Percentiles rank a stretch among this genome's conserved stretches.
phyloP scores from a whole-genome alignment of 2,329 filamentous ascomycete genomes.

The Fonsecaea multimorphosa region DNA sequence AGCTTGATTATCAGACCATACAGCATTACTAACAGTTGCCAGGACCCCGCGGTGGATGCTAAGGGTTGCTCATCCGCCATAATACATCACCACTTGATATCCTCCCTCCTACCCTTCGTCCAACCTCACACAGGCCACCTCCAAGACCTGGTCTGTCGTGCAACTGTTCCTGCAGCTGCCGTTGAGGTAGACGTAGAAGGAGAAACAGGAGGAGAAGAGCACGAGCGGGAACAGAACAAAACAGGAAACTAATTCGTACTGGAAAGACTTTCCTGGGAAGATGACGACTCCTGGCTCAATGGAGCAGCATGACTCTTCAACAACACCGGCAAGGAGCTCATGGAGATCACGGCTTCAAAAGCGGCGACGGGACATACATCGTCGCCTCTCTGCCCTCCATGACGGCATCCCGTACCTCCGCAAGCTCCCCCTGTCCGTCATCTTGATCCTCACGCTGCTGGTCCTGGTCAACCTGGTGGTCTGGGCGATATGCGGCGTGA shows the following conservation, averaged over 20 bases:
- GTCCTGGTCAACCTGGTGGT: slow-evolving; percentile 61
- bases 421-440: slow-evolving; percentile 61
- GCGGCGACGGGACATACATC: slow-evolving; percentile 3
- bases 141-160: neutral
- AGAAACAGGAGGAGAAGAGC: neutral
- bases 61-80: neutral
- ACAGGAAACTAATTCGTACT: too few species aligned
- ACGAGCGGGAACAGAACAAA: neutral
- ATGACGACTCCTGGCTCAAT: slow-evolving; percentile 8
- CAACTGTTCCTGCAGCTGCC: neutral
- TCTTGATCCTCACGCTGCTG: slow-evolving; percentile 63
- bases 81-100: neutral
- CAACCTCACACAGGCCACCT: neutral
- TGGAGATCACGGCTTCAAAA: slow-evolving; percentile 15
- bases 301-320: neutral
- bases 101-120: neutral
- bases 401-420: slow-evolving; percentile 60
- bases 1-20: too few species aligned
- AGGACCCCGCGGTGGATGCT: neutral
- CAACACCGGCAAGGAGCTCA: neutral
- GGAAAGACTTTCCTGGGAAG: neutral
- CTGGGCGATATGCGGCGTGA: slow-evolving; percentile 64
- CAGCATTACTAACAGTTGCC: neutral
- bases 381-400: slow-evolving; percentile 26
- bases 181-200: slow-evolving; percentile 7